phyloP scores from a whole-genome alignment of 1,139 yeast species.

The Suhomyces bolitotheri region DNA sequence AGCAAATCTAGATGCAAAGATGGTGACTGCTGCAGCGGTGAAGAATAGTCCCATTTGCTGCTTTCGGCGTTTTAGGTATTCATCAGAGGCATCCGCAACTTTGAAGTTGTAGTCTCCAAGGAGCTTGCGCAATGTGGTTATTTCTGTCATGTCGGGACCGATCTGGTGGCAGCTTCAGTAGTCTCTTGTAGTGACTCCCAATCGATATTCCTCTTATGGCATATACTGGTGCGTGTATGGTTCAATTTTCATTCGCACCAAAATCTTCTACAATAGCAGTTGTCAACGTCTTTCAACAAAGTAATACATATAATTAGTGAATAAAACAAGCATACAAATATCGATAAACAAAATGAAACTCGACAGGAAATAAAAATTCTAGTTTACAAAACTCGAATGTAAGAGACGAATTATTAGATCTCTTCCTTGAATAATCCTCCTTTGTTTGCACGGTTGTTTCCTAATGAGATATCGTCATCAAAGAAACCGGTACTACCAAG shows the following conservation, averaged over 20 bases:
- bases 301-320: no score
- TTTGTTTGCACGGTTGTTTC: slow-evolving; percentile 20
- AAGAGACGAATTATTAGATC: slow-evolving; percentile 22
- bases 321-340: no score
- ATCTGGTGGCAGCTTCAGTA: no score
- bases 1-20: slow-evolving; percentile 72
- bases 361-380: slow-evolving; percentile 6
- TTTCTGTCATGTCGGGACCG: slow-evolving; percentile 7
- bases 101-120: slow-evolving; percentile 29
- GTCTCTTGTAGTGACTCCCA: no score
- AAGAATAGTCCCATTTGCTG: slow-evolving; percentile 72
- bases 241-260: no score
- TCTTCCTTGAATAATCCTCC: slow-evolving; percentile 50
- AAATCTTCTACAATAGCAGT: no score
- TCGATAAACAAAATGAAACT: slow-evolving; percentile 9
- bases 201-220: no score
- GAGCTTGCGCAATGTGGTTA: slow-evolving; percentile 9
- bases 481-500: slow-evolving; percentile 16
- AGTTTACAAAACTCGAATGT: slow-evolving; percentile 8
- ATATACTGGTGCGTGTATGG: no score
- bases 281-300: no score
- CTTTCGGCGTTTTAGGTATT: slow-evolving; percentile 58
- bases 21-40: slow-evolving; percentile 70
- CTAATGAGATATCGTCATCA: slow-evolving; percentile 35
- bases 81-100: slow-evolving; percentile 40